Conservation (phyloP, 768 basidiomycete genomes). For the Phlebiopsis gigantea region DNA sequence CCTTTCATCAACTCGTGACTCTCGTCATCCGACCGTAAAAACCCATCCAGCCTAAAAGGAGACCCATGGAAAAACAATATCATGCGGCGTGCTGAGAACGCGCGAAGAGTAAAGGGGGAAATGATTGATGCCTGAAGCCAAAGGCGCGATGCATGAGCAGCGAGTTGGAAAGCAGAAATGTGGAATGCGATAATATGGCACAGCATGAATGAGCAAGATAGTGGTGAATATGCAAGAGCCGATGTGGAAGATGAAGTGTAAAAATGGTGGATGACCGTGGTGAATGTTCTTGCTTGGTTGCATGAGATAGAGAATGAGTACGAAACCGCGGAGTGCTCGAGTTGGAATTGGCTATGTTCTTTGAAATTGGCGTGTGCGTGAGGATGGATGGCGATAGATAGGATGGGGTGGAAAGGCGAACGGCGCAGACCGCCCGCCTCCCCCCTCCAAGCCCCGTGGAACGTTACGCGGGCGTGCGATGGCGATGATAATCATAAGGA, state of each 20-base stretch:
- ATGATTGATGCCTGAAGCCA: neutral
- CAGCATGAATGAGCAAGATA: conserved; percentile 2
- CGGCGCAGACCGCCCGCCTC: neutral
- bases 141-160: conserved; percentile 1
- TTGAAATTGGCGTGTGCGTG: neutral
- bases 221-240: neutral
- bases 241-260: neutral
- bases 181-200: neutral
- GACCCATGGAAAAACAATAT: conserved; percentile 5
- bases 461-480: neutral
- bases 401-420: neutral
- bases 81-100: neutral
- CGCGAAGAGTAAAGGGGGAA: neutral
- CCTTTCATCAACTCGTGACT: neutral
- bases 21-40: neutral
- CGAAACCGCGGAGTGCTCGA: neutral
- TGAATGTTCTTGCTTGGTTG: conserved; percentile 3
- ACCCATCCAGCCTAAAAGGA: conserved; percentile 1
- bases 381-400: conserved; percentile 5
- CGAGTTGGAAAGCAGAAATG: neutral
- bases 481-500: conserved; percentile 5
- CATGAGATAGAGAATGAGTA: conserved; percentile 3
- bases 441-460: neutral
- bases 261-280: conserved; percentile 3
- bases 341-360: neutral